Base-by-base conservation (phyloP, 345 rosid genomes). In the Aurinia saxatilis region DNA sequence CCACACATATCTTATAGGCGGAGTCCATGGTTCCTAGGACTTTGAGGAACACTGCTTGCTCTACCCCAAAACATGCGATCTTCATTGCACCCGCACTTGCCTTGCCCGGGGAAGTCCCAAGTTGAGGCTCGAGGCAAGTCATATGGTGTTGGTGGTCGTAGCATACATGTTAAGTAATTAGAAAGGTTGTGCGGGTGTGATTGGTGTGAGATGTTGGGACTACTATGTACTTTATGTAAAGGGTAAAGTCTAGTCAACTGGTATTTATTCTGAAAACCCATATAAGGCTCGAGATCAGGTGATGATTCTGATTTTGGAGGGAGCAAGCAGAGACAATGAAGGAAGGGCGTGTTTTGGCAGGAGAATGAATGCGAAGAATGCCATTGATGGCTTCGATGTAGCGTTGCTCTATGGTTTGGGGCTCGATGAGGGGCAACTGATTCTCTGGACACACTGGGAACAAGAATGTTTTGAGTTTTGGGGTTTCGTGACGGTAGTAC, bases 311-410 rank as follows among this genome's bases (percentile, higher is more conserved):
- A n/a, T n/a, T n/a, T n/a, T n/a, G n/a, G n/a, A n/a, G n/a, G n/a
- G n/a, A n/a, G n/a, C n/a, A n/a, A n/a, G n/a, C n/a, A n/a, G n/a
- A n/a, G n/a, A n/a, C n/a, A n/a, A n/a, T n/a, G n/a, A n/a, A n/a
- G n/a, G n/a, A n/a, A n/a, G n/a, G n/a, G n/a, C n/a, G n/a, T n/a
- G n/a, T n/a, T n/a, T n/a, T n/a, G n/a, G n/a, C n/a, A n/a, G n/a
- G n/a, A n/a, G n/a, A n/a, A n/a, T n/a, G n/a, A n/a, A n/a, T n/a
- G n/a, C n/a, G n/a, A n/a, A n/a, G n/a, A n/a, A n/a, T 56, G 8
- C 93, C 90, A 17, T 92, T 92, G 70, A 92, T 68, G 6, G 98
- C 95, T 33, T 89, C 97, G 4, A 92, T 76, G 72, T 85, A 92
- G 4, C 88, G 87, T 47, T 84, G 95, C 62, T 89, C 96, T 5